Base-by-base conservation (phyloP, 345 rosid species). In the Lenwebbia sp. region DNA sequence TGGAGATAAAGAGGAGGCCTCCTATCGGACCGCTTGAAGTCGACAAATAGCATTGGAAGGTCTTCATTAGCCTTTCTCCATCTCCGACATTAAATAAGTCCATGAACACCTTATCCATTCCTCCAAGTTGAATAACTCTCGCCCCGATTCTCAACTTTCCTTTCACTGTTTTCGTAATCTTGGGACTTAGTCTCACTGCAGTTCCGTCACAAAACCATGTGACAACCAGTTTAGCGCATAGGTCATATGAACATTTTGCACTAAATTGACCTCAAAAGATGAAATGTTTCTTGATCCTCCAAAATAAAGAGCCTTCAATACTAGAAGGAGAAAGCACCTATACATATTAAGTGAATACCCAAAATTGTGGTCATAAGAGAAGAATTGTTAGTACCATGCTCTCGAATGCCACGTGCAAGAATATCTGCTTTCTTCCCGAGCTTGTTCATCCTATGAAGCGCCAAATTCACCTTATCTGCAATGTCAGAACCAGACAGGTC, bases 121-220 rank as follows among this genome's bases (percentile, higher is more conserved):
- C 95, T 23, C 95, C 93, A 3, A 89, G 89, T 83, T 91, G 90
- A 40, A 93, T 65, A 81, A 92, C 86, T 82, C 84, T 87, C 1
- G 92, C 93, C 21, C 93, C 95, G 81, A 93, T 83, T 37, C 88
- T 90, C 74, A 93, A 62, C 89, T 93, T 93, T 62, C 91, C 93
- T 56, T 85, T 90, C 60, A 93, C 70, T 30, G 90, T 89, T 82
- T 91, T 90, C 4, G 86, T 86, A 23, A 93, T 86, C 87, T 86
- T 87, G 41, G 86, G 74, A n/a, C 91, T 93, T 82, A 91, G 47
- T 11, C 86, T 90, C 84, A 91, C 93, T 91, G 86, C 87, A 89
- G 26, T 84, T 78, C 44, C 83, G 33, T 12, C 83, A 82, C 54
- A 57, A 44, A 44, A 84, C 14, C 2, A 84, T 19, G 85, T 7